phyloP scores from a whole-genome alignment of 177 flowering plant species.

The Vitis hybrid region DNA sequence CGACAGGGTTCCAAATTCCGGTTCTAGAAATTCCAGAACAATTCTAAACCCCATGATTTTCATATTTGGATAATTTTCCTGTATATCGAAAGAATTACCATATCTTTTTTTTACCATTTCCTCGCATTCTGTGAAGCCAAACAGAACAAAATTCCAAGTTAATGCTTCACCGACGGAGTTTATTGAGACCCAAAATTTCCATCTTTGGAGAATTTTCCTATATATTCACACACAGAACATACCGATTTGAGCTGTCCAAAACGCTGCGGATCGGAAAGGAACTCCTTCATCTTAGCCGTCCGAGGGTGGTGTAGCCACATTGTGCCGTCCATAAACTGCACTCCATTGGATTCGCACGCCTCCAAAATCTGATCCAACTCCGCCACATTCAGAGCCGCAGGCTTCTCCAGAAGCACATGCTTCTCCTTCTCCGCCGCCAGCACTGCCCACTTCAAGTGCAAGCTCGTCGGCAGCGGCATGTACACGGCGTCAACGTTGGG shows the following conservation, averaged over 20 bases:
- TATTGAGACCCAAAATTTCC: background rate
- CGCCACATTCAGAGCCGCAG: conserved; percentile 29
- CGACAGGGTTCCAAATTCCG: too few relatives aligned
- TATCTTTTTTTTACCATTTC: too few relatives aligned
- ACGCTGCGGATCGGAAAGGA: conserved; percentile 18
- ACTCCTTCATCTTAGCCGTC: conserved; percentile 32
- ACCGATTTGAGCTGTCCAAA: conserved; percentile 30
- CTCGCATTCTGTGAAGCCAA: too few relatives aligned
- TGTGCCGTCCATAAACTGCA: conserved; percentile 55
- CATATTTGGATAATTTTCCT: too few relatives aligned
- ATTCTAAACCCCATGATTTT: too few relatives aligned
- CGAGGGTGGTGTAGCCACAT: conserved; percentile 58
- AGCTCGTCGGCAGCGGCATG: conserved; percentile 42
- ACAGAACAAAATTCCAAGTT: too few relatives aligned
- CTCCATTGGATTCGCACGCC: conserved; percentile 37
- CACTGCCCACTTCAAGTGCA: conserved; percentile 43
- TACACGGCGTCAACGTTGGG: conserved; percentile 42
- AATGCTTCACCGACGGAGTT: too few relatives aligned
- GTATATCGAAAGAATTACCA: too few relatives aligned
- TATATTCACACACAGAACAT: background rate
- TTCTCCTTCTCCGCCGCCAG: conserved; percentile 44
- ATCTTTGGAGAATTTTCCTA: background rate
- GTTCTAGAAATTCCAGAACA: too few relatives aligned
- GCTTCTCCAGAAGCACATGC: conserved; percentile 50
- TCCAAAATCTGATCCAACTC: conserved; percentile 39